A percentile compares a stretch with the other conserved stretches of the same genome.
Evolutionary conservation across 768 basidiomycete species (phyloP).

Genomic region (Leccinum aurantiacum): DNA sequence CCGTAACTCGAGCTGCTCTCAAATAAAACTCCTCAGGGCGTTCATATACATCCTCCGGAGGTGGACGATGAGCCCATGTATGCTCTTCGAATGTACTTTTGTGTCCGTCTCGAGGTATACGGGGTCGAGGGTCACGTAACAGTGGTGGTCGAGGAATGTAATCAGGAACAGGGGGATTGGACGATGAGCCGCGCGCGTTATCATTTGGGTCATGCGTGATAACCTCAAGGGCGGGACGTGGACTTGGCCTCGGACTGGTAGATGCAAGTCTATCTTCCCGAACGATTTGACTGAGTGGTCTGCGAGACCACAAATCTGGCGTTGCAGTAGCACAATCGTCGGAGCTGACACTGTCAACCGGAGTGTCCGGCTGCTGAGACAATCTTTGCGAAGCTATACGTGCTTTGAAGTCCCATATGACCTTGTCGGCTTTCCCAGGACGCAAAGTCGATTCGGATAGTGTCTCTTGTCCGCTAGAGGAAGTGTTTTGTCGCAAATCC

Average conservation of each 20-base stretch:
- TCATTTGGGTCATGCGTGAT: slow-evolving; percentile 23
- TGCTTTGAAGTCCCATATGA: slow-evolving; percentile 30
- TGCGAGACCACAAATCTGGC: slow-evolving; percentile 32
- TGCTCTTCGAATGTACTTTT: slow-evolving; percentile 61
- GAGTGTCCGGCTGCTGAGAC: slow-evolving; percentile 18
- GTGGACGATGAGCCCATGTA: slow-evolving; percentile 89
- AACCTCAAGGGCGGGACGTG: slow-evolving; percentile 34
- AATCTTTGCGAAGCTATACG: slow-evolving; percentile 18
- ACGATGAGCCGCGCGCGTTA: slow-evolving; percentile 14
- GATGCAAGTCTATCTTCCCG: slow-evolving; percentile 19
- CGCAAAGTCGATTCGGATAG: slow-evolving; percentile 34
- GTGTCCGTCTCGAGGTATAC: slow-evolving; percentile 30
- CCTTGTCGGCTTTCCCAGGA: slow-evolving; percentile 32
- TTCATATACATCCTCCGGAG: slow-evolving; percentile 90
- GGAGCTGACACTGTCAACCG: slow-evolving; percentile 22
- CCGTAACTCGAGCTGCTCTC: slow-evolving; percentile 47
- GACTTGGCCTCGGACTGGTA: slow-evolving; percentile 18
- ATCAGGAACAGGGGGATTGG: slow-evolving; percentile 23
- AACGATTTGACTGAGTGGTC: slow-evolving; percentile 31
- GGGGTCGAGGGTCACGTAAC: slow-evolving; percentile 19
- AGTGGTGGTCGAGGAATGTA: slow-evolving; percentile 16
- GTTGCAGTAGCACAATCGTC: slow-evolving; percentile 33
- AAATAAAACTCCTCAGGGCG: slow-evolving; percentile 73
- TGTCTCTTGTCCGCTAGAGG: slow-evolving; percentile 33
- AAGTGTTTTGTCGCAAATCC: slow-evolving; percentile 26